These are phyloP conservation scores for Infundibulicybe gibba DNA, from an alignment of 768 basidiomycete species.

Conservation along the genomic window DNA sequence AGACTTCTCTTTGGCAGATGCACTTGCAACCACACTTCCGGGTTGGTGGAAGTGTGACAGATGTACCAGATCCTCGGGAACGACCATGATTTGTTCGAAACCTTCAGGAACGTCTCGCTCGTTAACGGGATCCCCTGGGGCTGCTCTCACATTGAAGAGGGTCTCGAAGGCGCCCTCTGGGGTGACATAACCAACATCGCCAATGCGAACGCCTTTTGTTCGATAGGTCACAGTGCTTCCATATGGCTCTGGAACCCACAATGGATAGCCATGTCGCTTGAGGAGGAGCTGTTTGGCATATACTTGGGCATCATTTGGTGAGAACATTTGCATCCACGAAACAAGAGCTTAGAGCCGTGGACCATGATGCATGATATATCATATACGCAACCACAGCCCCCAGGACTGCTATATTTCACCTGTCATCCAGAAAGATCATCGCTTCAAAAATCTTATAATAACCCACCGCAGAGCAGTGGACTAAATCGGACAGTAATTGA, in stretches of 20 bases:
- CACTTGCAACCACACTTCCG: constrained; percentile 5
- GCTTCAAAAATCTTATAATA: too few relatives aligned
- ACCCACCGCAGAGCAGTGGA: too few relatives aligned
- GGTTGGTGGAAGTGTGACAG: constrained; percentile 7
- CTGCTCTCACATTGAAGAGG: constrained; percentile 14
- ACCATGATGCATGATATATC: too few relatives aligned
- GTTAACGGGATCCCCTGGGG: constrained; percentile 11
- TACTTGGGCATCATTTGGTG: constrained; percentile 7
- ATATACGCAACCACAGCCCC: too few relatives aligned
- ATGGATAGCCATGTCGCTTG: constrained; percentile 24
- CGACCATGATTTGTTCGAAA: constrained; percentile 9
- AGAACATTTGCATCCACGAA: constrained; percentile 1
- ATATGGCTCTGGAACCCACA: constrained; percentile 28
- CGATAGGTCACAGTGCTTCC: constrained; percentile 14
- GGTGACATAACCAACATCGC: constrained; percentile 18
- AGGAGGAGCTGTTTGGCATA: constrained; percentile 10
- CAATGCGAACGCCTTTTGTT: constrained; percentile 15
- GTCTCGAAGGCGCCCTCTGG: constrained; percentile 16
- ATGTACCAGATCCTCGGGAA: constrained; percentile 8
- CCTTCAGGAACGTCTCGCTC: constrained; percentile 9
- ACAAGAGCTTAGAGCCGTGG: background rate
- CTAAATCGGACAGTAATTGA: too few relatives aligned
- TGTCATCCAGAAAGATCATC: too few relatives aligned
- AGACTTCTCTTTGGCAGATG: constrained; percentile 1
- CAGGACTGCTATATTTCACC: too few relatives aligned